Base-by-base conservation (phyloP, 129 eudicot genomes). In the Saposhnikovia divaricata region DNA sequence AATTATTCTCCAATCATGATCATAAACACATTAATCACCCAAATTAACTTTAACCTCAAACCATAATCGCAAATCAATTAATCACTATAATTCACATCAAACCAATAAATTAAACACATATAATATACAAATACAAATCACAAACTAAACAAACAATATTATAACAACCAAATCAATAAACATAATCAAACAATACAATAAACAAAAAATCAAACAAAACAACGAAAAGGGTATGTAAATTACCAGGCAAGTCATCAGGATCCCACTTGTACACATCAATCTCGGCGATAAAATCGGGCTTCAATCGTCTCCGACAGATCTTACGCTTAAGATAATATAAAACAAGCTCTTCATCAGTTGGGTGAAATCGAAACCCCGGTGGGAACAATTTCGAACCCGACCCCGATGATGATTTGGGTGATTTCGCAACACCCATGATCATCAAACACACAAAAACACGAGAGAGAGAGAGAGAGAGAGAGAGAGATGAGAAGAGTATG, bases 171-270 rank as follows among this genome's bases (percentile, higher is more conserved):
- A 34, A 74, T 0, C 40, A 37, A 19, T 10, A 57, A 6, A 73
- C 45, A 18, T 43, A 43, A 43, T 1, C 40, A 4, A 44, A 70
- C 27, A 57, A 61, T 15, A 23, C 71, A 44, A 15, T 1, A 80
- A 46, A 6, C 19, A 40, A 44, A 27, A 46, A 39, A 34, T 16
- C 76, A 21, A 40, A 43, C 12, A 61, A 61, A 61, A 61, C 34
- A n/a, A 21, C 3, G 28, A 23, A 73, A 73, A 42, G 16, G 31
- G 53, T 73, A 5, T 0, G 19, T 21, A 43, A 9, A 23, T 47
- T 85, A 92, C 97, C 97, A 90, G 97, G 97, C 69, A 92, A 80
- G 10, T 92, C 97, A 37, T 92, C 87, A 2, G 96, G 97, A 44
- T 90, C 97, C 86, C 91, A 90, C 81, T 90, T 90, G 81, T 92